A percentile compares a stretch with the other conserved stretches of the same genome.
These are phyloP conservation scores for Rhododendron kiyosumense DNA, from an alignment of 148 eudicot species.

Conservation along the genomic window DNA sequence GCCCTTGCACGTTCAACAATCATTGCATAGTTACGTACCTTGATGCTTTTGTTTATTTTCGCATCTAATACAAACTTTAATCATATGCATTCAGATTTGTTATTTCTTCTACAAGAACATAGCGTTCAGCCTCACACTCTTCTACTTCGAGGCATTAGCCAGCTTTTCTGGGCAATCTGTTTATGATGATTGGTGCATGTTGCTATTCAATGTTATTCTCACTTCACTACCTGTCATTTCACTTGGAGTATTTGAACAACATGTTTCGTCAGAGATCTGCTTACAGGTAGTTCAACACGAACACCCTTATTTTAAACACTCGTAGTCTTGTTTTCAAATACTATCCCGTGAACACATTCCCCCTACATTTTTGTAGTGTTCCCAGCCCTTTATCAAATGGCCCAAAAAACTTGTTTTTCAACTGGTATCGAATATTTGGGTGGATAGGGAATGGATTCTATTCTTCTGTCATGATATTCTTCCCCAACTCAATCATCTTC, in stretches of 20 bases:
- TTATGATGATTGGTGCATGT: slow-evolving; percentile 69
- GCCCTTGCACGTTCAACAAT: not conserved
- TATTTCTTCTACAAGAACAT: slow-evolving; percentile 83
- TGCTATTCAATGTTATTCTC: slow-evolving; percentile 40
- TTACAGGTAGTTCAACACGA: slow-evolving; percentile 37
- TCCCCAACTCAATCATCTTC: no score
- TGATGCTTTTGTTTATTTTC: not conserved
- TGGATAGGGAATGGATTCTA: no score
- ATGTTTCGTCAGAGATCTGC: slow-evolving; percentile 71
- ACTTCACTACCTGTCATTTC: slow-evolving; percentile 67
- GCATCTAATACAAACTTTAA: slow-evolving; percentile 6
- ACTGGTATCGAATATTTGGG: no score
- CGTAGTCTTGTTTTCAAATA: no score
- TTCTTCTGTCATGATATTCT: no score
- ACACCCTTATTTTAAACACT: not conserved
- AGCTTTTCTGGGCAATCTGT: slow-evolving; percentile 72
- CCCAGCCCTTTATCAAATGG: no score
- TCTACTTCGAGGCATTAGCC: slow-evolving; percentile 69
- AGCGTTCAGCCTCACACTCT: slow-evolving; percentile 74
- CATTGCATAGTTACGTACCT: not conserved
- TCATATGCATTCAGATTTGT: slow-evolving; percentile 42
- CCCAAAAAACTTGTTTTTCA: no score
- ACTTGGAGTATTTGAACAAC: slow-evolving; percentile 77
- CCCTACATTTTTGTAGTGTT: no score
- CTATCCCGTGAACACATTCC: no score